Evolutionary conservation across 2,329 filamentous ascomycete species (phyloP), one percentile per base, ranked within the genome.

Genomic region (Epicoccum nigrum): DNA sequence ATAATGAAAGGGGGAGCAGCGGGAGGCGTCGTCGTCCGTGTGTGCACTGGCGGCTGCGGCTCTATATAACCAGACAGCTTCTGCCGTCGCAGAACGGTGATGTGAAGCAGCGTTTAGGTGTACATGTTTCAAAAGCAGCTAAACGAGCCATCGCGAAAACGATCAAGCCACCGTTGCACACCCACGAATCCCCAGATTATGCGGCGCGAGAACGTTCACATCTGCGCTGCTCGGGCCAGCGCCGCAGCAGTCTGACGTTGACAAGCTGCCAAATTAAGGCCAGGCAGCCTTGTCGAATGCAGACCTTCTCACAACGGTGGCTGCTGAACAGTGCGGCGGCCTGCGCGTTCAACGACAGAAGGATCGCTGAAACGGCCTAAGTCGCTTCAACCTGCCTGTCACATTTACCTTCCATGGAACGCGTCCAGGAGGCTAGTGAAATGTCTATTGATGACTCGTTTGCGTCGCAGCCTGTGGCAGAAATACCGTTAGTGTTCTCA

Each of bases 61-160:
- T 38, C 44, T 55, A 54, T 60, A 57, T 51, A 54, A 58, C 31
- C 51, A 34, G 43, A 13, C 38, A 49, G 47, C 17, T 11, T 16
- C 17, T 38, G 46, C 33, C 52, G 63, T 64, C 61, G 60, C 63
- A 65, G 61, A 47, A 54, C 33, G 41, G 56, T 45, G 34, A 56
- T 51, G 45, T 60, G 60, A 60, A 64, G 63, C 62, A 63, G 41
- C 57, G 57, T 58, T 58, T 56, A 45, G 54, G 37, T 55, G 33
- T 55, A 37, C 45, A 55, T 51, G 63, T 66, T 66, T 66, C 63
- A 66, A 51, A 40, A 34, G 41, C 35, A 46, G 44, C 55, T 43
- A 49, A 48, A 47, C 39, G 45, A 45, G 23, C 40, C 45, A 48
- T 46, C 44, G 43, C 39, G 16, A 35, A 44, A 41, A 45, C 47